Evolutionary conservation across 2,329 filamentous ascomycete genomes (phyloP), one percentile per base, ranked within the genome.

Genomic region (Colletotrichum lentis): DNA sequence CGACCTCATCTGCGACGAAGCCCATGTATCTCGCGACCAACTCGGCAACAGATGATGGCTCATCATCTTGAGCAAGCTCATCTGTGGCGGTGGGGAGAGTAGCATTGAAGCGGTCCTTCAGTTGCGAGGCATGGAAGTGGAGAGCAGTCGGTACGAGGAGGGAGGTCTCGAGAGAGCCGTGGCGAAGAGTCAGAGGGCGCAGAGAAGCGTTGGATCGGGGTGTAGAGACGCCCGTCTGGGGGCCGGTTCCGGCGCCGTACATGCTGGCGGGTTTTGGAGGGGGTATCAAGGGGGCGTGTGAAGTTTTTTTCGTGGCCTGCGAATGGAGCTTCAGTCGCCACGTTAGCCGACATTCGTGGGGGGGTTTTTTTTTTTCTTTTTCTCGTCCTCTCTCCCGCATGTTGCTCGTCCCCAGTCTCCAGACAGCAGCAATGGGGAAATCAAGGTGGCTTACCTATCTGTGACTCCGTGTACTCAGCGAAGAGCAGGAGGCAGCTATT

Each of bases 31-130:
- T 89, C 70, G 93, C 94, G 39, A 99, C 93, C 69, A 99, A 86
- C 83, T 99, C 96, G 52, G 93, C 84, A 54, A 94, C 89, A 27
- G 96, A 99, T 44, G 96, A 98, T n/a, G 96, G 96, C 84, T 99
- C 96, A 75, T 99, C 96, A 84, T 99, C 96, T 78, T 95, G 94
- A 70, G 96, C 96, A 72, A 98, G 88, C 84, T 99, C 96, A 78
- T 99, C 96, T 78, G 96, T 99, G 66, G 96, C 92, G 75, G 90
- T 86, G 62, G 96, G 96, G 73, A 99, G 87, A 72, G 90, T 93
- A 55, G 92, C 86, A 72, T 89, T 87, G 82, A 99, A 99, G 73
- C 90, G 88, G 74, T 97, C 94, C 85, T 95, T 96, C 77, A 98
- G 86, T 83, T 97, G 93, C 69, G 94, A 91, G 75, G 96, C 96